Evolutionary conservation across 2,329 filamentous ascomycete genomes (phyloP), one percentile per base, ranked within the genome.

Genomic region (Pseudogymnoascus sp.): DNA sequence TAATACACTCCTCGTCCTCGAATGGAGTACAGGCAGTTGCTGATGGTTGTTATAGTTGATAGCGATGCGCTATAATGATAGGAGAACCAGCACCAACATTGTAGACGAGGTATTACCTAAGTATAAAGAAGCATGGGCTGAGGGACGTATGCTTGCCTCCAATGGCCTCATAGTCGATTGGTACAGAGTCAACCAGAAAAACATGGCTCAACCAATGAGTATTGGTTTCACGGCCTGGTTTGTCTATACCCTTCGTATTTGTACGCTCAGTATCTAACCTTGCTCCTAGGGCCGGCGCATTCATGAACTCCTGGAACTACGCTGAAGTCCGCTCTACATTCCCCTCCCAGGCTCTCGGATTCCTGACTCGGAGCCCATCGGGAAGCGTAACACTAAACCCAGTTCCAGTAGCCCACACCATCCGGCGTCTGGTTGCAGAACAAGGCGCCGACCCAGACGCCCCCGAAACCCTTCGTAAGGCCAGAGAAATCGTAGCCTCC

Each of bases 231-330:
- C 69, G 1, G 71, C 71, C 22, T 73, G 70, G 68, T 73, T 62
- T 68, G 65, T 28, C 68, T 43, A 47, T 8, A 22, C 20, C 25
- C 28, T 35, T 28, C 66, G 50, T 32, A 60, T 57, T 34, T n/a
- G 16, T 34, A 34, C 32, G n/a, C 25, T 22, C 6, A 58, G 2
- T 6, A 25, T 35, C 32, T 34, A 41, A 41, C 12, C 9, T 41
- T 6, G 16, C n/a, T 14, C 18, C 9, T 8, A 69, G 69, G 70
- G 66, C 67, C 4, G 65, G 62, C 18, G 71, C 72, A 1, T 75
- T 72, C 63, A 74, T 75, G 71, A 69, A 70, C 60, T 61, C 70
- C n/a, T 75, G 73, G 73, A 75, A 74, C 62, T 70, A 69, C 1
- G 64, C 67, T 2, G 65, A 69, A n/a, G 70, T 74, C 2, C 65